Evolutionary conservation across 2,329 filamentous ascomycete genomes (phyloP).

Genomic region (Uncinocarpus reesii): DNA sequence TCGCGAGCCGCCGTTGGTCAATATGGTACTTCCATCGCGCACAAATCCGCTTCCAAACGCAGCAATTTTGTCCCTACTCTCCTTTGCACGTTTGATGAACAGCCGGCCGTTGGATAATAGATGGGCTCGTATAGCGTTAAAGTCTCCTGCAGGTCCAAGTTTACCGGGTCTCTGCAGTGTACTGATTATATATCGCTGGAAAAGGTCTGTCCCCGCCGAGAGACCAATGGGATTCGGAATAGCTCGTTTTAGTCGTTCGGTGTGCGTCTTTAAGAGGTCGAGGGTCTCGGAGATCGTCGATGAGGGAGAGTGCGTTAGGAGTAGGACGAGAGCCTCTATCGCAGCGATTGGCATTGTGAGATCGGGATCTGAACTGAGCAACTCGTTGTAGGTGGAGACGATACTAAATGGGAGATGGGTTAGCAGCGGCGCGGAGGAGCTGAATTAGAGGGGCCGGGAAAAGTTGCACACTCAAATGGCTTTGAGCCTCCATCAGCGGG

Average conservation of each 20-base stretch:
- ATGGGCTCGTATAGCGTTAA: slow-evolving; percentile 73
- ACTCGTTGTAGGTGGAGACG: slow-evolving; percentile 54
- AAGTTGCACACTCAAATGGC: slow-evolving; percentile 31
- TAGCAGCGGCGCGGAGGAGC: no score
- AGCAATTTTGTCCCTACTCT: slow-evolving; percentile 73
- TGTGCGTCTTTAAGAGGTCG: slow-evolving; percentile 68
- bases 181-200: slow-evolving; percentile 83
- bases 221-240: slow-evolving; percentile 85
- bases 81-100: slow-evolving; percentile 79
- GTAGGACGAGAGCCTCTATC: slow-evolving; percentile 80
- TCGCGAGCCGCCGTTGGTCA: slow-evolving; percentile 81
- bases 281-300: slow-evolving; percentile 91
- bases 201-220: slow-evolving; percentile 87
- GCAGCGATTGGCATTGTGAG: slow-evolving; percentile 93
- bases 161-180: slow-evolving; percentile 50
- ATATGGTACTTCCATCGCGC: slow-evolving; percentile 64
- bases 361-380: slow-evolving; percentile 61
- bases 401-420: slow-evolving; percentile 36
- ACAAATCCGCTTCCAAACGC: slow-evolving; percentile 68
- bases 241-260: slow-evolving; percentile 62
- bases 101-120: slow-evolving; percentile 74
- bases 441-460: not conserved
- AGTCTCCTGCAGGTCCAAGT: slow-evolving; percentile 51
- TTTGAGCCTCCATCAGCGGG: slow-evolving; percentile 18
- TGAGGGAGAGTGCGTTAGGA: slow-evolving; percentile 67